Evolutionary conservation across 805 yeast species (phyloP).

Genomic region (Blastobotrys muscicola): DNA sequence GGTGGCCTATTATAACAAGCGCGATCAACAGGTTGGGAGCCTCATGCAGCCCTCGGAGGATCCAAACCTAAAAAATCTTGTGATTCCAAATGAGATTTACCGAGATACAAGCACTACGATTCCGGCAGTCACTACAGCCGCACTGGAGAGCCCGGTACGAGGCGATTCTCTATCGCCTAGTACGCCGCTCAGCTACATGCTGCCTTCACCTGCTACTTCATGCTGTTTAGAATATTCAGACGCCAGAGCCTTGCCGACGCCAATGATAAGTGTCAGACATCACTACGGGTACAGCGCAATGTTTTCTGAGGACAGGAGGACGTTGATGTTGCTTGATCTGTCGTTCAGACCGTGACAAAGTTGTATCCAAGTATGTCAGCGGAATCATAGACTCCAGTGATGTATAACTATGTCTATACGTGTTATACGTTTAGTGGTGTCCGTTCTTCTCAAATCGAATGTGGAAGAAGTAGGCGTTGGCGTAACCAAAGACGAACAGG

Average conservation of each 20-base stretch:
- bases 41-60: conserved; percentile 39
- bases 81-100: conserved; percentile 29
- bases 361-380: too few relatives aligned
- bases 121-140: conserved; percentile 13
- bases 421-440: conserved; percentile 15
- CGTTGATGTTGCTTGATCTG: background rate
- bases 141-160: too few relatives aligned
- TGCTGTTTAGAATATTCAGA: too few relatives aligned
- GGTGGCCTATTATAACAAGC: conserved; percentile 41
- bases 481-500: conserved; percentile 71
- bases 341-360: conserved; percentile 25
- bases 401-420: conserved; percentile 40
- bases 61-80: conserved; percentile 27
- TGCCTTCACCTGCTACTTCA: too few relatives aligned
- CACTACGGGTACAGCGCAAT: too few relatives aligned
- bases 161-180: too few relatives aligned
- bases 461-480: conserved; percentile 90
- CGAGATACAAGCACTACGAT: conserved; percentile 24
- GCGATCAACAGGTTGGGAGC: conserved; percentile 17
- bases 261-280: too few relatives aligned
- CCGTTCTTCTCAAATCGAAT: conserved; percentile 25
- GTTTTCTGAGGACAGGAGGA: too few relatives aligned
- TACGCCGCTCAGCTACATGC: too few relatives aligned
- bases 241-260: too few relatives aligned
- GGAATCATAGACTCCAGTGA: conserved; percentile 42